Percentiles rank a stretch among this genome's conserved stretches.
These are phyloP conservation scores for Aspergillus candidus DNA, from an alignment of 2,329 filamentous ascomycete species.

Conservation along the genomic window DNA sequence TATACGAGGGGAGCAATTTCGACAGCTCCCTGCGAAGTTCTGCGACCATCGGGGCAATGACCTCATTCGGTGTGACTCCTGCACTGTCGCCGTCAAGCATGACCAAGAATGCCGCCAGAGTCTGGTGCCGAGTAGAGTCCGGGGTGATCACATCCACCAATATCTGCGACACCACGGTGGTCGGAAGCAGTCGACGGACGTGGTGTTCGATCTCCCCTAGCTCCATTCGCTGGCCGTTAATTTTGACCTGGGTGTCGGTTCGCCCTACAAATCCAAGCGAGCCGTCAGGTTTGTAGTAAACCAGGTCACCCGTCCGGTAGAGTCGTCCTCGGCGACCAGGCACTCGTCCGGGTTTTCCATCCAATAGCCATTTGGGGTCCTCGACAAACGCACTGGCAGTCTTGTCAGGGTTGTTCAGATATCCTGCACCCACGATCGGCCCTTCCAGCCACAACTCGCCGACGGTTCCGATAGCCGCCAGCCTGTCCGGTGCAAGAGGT, in stretches of 20 bases:
- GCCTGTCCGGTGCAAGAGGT: slow-evolving; percentile 26
- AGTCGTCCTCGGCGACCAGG: no score
- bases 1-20: no score
- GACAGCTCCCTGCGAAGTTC: no score
- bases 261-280: slow-evolving; percentile 45
- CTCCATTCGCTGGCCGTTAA: slow-evolving; percentile 61
- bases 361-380: slow-evolving; percentile 15
- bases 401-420: slow-evolving; percentile 18
- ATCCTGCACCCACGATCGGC: slow-evolving; percentile 17
- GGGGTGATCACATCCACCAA: no score
- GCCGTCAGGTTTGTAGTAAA: slow-evolving; percentile 27
- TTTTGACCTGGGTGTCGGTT: slow-evolving; percentile 60
- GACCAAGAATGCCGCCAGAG: no score
- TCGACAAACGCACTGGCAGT: slow-evolving; percentile 18
- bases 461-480: slow-evolving; percentile 32
- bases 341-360: no score
- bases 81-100: no score
- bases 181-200: no score
- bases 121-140: no score
- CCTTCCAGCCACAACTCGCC: slow-evolving; percentile 31
- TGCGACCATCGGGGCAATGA: no score
- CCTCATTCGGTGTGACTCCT: no score
- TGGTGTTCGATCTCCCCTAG: slow-evolving; percentile 49
- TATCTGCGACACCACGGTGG: no score
- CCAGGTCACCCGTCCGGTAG: slow-evolving; percentile 30